Percentiles rank a stretch among this genome's conserved stretches.
Evolutionary conservation across 495 filamentous ascomycete species (phyloP).

Genomic region (Geopyxis carbonaria): DNA sequence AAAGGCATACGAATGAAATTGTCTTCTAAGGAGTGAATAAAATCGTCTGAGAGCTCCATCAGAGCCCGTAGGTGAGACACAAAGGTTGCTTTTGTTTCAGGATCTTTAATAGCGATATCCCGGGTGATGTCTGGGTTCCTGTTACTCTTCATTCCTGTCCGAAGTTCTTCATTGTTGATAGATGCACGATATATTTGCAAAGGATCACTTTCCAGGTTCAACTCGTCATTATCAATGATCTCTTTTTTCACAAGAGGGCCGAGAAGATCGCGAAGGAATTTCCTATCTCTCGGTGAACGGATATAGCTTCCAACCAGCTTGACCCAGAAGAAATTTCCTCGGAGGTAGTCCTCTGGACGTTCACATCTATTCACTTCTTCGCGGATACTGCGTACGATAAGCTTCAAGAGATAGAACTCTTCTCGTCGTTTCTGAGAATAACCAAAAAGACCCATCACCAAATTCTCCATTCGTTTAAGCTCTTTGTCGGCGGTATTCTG

Average conservation of each 20-base stretch:
- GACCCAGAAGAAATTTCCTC: slow-evolving; percentile 84
- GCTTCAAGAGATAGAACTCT: slow-evolving; percentile 89
- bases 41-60: slow-evolving; percentile 79
- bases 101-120: slow-evolving; percentile 83
- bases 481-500: slow-evolving; percentile 80
- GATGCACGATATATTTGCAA: slow-evolving; percentile 91
- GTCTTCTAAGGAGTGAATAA: slow-evolving; percentile 65
- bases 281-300: slow-evolving; percentile 79
- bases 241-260: slow-evolving; percentile 70
- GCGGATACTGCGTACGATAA: slow-evolving; percentile 63
- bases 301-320: slow-evolving; percentile 75
- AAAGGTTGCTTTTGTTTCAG: slow-evolving; percentile 78
- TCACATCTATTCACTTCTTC: slow-evolving; percentile 67
- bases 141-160: slow-evolving; percentile 66
- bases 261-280: slow-evolving; percentile 72
- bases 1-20: slow-evolving; percentile 78
- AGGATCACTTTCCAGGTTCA: slow-evolving; percentile 92
- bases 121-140: slow-evolving; percentile 65
- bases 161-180: slow-evolving; percentile 92
- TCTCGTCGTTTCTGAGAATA: slow-evolving; percentile 93
- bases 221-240: slow-evolving; percentile 73
- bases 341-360: slow-evolving; percentile 65
- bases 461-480: slow-evolving; percentile 70
- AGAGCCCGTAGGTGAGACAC: slow-evolving; percentile 87
- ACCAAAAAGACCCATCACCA: slow-evolving; percentile 94